Percentiles rank a stretch among this genome's conserved stretches.
Conservation (phyloP, 495 filamentous ascomycete genomes). For the Aspergillus incahuasiensis region DNA sequence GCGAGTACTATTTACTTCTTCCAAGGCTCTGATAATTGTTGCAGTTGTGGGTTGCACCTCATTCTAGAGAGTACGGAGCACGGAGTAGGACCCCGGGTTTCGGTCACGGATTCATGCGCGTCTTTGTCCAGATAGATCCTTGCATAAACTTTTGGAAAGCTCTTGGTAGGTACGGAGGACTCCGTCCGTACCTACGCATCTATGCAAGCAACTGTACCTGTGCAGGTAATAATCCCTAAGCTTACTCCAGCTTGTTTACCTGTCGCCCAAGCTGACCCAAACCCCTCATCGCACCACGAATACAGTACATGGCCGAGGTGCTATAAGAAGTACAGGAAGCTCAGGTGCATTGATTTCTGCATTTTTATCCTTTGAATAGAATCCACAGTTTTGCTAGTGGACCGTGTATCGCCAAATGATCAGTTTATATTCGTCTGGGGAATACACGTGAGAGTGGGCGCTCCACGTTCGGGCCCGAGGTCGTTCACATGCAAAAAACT, state of each 20-base stretch:
- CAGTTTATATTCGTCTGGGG: constrained; percentile 14
- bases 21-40: background rate
- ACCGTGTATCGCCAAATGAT: no score
- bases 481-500: constrained; percentile 26
- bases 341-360: no score
- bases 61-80: background rate
- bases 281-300: background rate
- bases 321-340: background rate
- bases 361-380: no score
- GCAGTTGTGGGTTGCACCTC: background rate
- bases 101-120: no score
- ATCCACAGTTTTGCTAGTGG: no score
- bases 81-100: background rate
- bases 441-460: constrained; percentile 21
- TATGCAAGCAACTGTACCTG: background rate
- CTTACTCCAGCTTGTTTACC: background rate
- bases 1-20: background rate
- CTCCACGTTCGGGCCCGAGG: constrained; percentile 21
- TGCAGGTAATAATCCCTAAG: background rate
- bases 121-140: background rate
- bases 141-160: background rate
- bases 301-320: background rate
- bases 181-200: no score
- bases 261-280: background rate
- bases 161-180: background rate